phyloP scores from a whole-genome alignment of 805 yeast genomes.

The Jamesozyma hellenica region DNA sequence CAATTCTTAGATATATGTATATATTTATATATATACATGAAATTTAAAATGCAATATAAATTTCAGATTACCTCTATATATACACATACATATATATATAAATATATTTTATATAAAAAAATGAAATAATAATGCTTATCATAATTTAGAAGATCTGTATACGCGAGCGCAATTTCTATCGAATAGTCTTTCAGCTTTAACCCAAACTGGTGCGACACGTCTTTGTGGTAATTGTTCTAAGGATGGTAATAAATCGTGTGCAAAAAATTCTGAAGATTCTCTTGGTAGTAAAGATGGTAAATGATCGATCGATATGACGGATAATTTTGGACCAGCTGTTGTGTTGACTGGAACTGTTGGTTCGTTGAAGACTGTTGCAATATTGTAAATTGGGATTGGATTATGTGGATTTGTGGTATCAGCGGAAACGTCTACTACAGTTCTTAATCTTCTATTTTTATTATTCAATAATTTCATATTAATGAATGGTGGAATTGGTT shows the following conservation, averaged over 20 bases:
- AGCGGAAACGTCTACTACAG: conserved; percentile 95
- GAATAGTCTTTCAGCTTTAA: conserved; percentile 72
- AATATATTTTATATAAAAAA: neutral
- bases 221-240: conserved; percentile 77
- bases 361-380: conserved; percentile 81
- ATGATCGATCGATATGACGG: conserved; percentile 93
- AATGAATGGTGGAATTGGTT: conserved; percentile 89
- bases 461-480: conserved; percentile 56
- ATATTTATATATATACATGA: too few relatives aligned
- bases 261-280: conserved; percentile 89
- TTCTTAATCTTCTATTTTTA: conserved; percentile 65
- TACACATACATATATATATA: neutral
- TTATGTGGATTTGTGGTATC: conserved; percentile 98
- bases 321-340: conserved; percentile 70
- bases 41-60: too few relatives aligned
- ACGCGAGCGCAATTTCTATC: conserved; percentile 78
- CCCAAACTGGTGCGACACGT: conserved; percentile 82
- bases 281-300: conserved; percentile 92
- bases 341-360: conserved; percentile 85
- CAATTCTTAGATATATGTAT: too few relatives aligned
- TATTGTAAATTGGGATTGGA: conserved; percentile 87
- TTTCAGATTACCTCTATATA: too few relatives aligned
- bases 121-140: conserved; percentile 2
- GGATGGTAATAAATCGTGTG: conserved; percentile 81
- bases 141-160: conserved; percentile 37